These are phyloP conservation scores for Avena atlantica DNA, from an alignment of 176 grass and related monocot genomes.

Conservation along the genomic window DNA sequence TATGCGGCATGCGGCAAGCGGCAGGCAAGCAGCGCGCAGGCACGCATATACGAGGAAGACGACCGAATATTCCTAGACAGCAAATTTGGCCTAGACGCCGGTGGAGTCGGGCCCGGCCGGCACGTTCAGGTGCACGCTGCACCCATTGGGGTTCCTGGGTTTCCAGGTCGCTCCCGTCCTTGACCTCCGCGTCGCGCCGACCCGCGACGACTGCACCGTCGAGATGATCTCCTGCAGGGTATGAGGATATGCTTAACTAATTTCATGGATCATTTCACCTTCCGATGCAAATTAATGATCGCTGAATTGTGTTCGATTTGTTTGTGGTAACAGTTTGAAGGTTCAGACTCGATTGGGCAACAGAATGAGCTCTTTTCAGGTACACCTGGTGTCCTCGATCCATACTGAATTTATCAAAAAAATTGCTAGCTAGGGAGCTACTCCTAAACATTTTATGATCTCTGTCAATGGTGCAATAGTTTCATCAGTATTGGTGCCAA, in stretches of 20 bases:
- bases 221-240: conserved; percentile 93
- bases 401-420: too few species aligned
- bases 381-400: too few species aligned
- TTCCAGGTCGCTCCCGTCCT: conserved; percentile 84
- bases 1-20: too few species aligned
- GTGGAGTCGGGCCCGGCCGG: conserved; percentile 5
- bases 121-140: conserved; percentile 70
- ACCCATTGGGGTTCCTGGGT: conserved; percentile 66
- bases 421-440: too few species aligned
- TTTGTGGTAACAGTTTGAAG: conserved; percentile 66
- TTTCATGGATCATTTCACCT: not conserved
- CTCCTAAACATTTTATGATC: too few species aligned
- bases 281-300: too few species aligned
- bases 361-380: conserved; percentile 82
- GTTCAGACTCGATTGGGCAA: conserved; percentile 59
- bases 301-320: not conserved
- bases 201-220: conserved; percentile 66
- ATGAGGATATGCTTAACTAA: not conserved
- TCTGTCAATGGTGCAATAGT: not conserved
- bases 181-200: conserved; percentile 71
- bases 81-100: not conserved
- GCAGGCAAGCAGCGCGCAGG: too few species aligned
- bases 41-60: too few species aligned
- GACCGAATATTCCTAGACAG: too few species aligned
- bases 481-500: too few species aligned